Conservation (phyloP, 352 stramenopile species). For the Blastocystis sp. region DNA sequence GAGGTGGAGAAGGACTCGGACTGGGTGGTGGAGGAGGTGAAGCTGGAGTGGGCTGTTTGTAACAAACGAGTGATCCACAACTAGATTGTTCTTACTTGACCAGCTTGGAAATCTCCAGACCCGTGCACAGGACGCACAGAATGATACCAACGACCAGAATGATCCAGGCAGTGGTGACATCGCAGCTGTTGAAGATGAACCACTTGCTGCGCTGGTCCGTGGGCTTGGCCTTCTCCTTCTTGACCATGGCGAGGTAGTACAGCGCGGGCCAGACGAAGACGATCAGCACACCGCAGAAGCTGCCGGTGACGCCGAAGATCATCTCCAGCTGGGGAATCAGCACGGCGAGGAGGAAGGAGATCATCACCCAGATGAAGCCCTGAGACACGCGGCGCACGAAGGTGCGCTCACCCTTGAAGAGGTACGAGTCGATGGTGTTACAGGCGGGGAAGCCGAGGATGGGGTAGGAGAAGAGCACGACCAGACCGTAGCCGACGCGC, state of each 20-base stretch:
- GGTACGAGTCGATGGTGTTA: conserved; percentile 7
- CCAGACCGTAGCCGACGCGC: conserved; percentile 60
- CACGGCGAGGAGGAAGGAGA: conserved; percentile 9
- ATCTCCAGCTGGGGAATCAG: conserved; percentile 3
- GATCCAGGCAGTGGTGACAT: conserved; percentile 38
- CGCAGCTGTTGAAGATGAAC: conserved; percentile 16
- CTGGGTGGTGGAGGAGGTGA: conserved; percentile 54
- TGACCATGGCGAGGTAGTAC: conserved; percentile 41
- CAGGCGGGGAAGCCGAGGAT: conserved; percentile 50
- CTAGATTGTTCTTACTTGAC: background rate
- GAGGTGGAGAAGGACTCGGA: conserved; percentile 22
- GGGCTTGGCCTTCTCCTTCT: conserved; percentile 24
- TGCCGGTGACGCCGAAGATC: conserved; percentile 52
- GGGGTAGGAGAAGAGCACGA: conserved; percentile 59
- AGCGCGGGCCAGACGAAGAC: conserved; percentile 51
- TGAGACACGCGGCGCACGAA: background rate
- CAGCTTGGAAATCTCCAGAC: conserved; percentile 40
- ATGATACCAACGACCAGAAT: conserved; percentile 49
- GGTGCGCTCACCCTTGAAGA: conserved; percentile 20
- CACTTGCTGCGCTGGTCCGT: background rate
- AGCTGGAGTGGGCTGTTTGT: background rate
- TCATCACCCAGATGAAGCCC: conserved; percentile 28
- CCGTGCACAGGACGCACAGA: conserved; percentile 11
- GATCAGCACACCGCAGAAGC: conserved; percentile 33
- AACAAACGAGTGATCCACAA: background rate